Evolutionary conservation across 75 land plant genomes (phyloP), one percentile per base, ranked within the genome.

Genomic region (Azolla pinnata): DNA sequence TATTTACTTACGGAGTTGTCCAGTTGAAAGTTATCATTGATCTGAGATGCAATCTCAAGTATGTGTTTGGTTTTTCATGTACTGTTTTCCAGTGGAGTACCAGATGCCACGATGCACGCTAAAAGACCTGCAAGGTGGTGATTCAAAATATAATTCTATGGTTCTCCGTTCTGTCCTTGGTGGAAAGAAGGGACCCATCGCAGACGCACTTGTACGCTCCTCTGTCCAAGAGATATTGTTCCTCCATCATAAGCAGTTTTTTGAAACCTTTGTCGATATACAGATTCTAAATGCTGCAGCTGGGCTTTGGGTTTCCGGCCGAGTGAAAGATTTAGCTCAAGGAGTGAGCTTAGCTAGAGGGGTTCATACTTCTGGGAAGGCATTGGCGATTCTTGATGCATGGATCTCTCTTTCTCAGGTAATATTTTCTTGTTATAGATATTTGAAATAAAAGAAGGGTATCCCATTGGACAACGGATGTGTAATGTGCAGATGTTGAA

Each of bases 81-180:
- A 10, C 33, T 1, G 2, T 71, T 38, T 38, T 60, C 10, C 63
- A 90, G 97, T 88, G 89, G 76, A 87, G 16, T 88, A 75, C 62
- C 86, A 85, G 16, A 79, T 91, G 47, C 80, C 86, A 62, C 83
- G 97, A 0, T 93, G 98, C 66, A 85, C 80, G 59, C 48, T 93
- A 33, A 79, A 80, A 56, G 62, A 66, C 59, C 54, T 88, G 48
- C 70, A 65, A 73, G 96, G 98, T 2, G 90, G 78, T 29, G 75
- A 63, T 4, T 77, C 84, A 23, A 64, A 66, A 21, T 66, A 55
- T 40, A 91, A 88, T 74, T 83, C 97, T 5, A 62, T 71, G 40
- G 63, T 77, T 61, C 57, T 91, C 21, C 72, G 60, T 49, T 73
- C 62, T 54, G 86, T 80, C 9, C 76, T 91, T 16, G 78, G 83